These are phyloP conservation scores for Cinnamomum chago DNA, from an alignment of 164 flowering plant species.

Conservation along the genomic window DNA sequence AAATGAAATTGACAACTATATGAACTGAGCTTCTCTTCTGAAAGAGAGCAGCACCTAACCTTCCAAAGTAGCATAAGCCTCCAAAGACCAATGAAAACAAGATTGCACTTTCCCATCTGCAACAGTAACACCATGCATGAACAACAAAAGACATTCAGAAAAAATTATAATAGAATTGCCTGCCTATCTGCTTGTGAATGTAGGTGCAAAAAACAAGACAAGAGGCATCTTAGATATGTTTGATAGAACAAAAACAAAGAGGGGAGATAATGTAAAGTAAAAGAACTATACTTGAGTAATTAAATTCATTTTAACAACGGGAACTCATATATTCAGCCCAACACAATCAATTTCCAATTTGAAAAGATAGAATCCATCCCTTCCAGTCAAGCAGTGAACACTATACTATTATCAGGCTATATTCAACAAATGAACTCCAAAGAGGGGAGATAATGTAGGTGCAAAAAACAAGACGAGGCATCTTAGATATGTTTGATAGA, in stretches of 20 bases:
- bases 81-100: slow-evolving; percentile 72
- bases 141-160: background rate
- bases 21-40: background rate
- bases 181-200: background rate
- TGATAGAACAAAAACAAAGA: background rate
- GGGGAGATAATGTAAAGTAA: background rate
- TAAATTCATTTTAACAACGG: background rate
- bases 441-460: too few species aligned
- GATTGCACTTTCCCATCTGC: slow-evolving; percentile 92
- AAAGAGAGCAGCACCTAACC: slow-evolving; percentile 29
- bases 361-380: background rate
- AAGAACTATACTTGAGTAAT: background rate
- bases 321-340: too few species aligned
- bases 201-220: background rate
- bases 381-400: background rate
- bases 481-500: too few species aligned
- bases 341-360: too few species aligned
- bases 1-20: too few species aligned
- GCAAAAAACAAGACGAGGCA: too few species aligned
- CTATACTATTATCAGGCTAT: background rate
- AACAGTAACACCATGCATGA: slow-evolving; percentile 20
- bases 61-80: slow-evolving; percentile 84
- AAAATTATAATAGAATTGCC: background rate
- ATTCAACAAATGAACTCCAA: background rate
- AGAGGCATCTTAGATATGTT: background rate